Evolutionary conservation across 805 yeast species (phyloP).

Genomic region (Cyberlindnera mrakii): DNA sequence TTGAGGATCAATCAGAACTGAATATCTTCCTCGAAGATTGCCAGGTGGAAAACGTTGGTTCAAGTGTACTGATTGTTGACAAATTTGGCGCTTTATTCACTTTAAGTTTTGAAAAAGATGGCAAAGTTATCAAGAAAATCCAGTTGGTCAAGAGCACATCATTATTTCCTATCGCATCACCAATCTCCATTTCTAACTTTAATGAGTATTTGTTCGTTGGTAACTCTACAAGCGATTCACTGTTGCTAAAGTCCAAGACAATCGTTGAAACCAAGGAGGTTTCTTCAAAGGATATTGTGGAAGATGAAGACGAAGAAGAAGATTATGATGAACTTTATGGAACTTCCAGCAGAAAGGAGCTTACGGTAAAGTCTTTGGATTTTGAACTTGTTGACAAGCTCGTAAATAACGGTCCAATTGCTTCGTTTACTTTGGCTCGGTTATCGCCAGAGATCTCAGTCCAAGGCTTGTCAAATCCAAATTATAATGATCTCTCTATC

Average conservation of each 20-base stretch:
- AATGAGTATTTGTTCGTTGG: slow-evolving; percentile 51
- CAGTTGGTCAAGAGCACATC: slow-evolving; percentile 6
- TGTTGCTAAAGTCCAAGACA: slow-evolving; percentile 30
- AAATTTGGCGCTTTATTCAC: slow-evolving; percentile 24
- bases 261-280: not conserved
- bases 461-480: slow-evolving; percentile 66
- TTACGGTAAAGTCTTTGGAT: slow-evolving; percentile 22
- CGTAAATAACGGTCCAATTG: slow-evolving; percentile 66
- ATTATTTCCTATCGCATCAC: slow-evolving; percentile 4
- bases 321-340: slow-evolving; percentile 39
- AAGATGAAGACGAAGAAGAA: slow-evolving; percentile 36
- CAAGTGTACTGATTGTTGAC: slow-evolving; percentile 32
- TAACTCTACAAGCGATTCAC: slow-evolving; percentile 53
- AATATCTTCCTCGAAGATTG: slow-evolving; percentile 53
- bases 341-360: slow-evolving; percentile 23
- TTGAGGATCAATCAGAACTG: slow-evolving; percentile 43
- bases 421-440: slow-evolving; percentile 60
- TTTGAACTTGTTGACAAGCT: slow-evolving; percentile 49
- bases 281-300: not conserved
- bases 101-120: slow-evolving; percentile 31
- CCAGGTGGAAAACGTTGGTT: slow-evolving; percentile 28
- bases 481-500: slow-evolving; percentile 56
- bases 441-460: slow-evolving; percentile 46
- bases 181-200: slow-evolving; percentile 32
- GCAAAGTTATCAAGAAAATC: slow-evolving; percentile 28